Base-by-base conservation (phyloP, 1,139 yeast genomes). In the Dujonia santamariae region DNA sequence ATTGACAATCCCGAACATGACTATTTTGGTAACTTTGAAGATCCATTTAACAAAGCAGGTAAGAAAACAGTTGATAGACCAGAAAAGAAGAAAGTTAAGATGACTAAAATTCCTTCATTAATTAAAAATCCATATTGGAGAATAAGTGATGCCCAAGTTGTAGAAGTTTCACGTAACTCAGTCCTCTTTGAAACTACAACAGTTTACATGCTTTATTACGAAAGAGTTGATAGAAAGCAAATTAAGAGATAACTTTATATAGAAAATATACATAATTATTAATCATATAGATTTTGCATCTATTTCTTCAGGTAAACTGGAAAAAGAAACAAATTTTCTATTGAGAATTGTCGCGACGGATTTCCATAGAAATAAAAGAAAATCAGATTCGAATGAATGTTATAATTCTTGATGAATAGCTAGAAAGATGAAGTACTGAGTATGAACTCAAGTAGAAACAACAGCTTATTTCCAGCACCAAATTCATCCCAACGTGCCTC, bases 191-290 rank as follows among this genome's bases (percentile, higher is more conserved):
- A 87, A 50, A 77, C 77, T 25, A 66, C 79, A 12, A 85, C 85
- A 15, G 96, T 79, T 2, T 90, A 90, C 57, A 75, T 90, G 82
- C 61, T 90, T 39, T 83, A 85, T 50, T 90, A 85, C 51, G 96
- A 90, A 49, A 53, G 77, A 42, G 63, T 67, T 19, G 75, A 71
- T 38, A 49, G 55, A 39, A 51, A 48, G 25, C 48, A 46, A 36
- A 39, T 46, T 7, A 44, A 38, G 24, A 12, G 37, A n/a, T n/a
- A 19, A 31, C n/a, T 17, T 9, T 7, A 27, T n/a, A 14, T 27
- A 9, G 30, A 17, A 7, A 7, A 7, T 7, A 7, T 25, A 15
- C 11, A 25, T 11, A 25, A 25, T n/a, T n/a, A n/a, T 7, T 7
- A 19, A 11, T 7, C 22, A 19, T 19, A 19, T 7, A 19, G 22